Evolutionary conservation across 2,329 filamentous ascomycete species (phyloP).

Genomic region (Ophiostoma tasmaniense): DNA sequence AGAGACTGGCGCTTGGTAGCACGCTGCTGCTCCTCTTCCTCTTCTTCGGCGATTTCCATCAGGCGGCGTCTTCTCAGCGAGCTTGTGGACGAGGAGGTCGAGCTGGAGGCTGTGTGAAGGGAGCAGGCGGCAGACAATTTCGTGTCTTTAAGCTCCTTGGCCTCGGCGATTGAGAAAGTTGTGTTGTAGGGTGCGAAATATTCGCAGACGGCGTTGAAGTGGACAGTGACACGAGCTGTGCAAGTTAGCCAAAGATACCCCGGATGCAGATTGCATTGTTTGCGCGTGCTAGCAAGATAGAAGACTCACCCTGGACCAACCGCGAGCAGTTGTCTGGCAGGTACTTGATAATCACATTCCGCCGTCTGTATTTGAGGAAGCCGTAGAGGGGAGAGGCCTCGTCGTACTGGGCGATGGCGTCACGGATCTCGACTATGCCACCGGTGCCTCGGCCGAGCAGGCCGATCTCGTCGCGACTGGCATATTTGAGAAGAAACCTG

Average conservation of each 20-base stretch:
- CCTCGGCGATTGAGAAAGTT: constrained; percentile 63
- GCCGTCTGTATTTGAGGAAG: constrained; percentile 78
- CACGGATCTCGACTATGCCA: constrained; percentile 76
- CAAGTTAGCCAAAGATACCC: background rate
- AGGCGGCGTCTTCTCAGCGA: constrained; percentile 69
- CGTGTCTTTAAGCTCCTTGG: constrained; percentile 77
- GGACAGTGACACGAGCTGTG: constrained; percentile 70
- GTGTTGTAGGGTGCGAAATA: constrained; percentile 80
- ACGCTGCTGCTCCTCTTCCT: constrained; percentile 57
- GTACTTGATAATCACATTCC: constrained; percentile 88
- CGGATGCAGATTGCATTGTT: background rate
- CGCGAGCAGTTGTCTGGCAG: constrained; percentile 85
- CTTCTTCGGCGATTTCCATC: constrained; percentile 88
- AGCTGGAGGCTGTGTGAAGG: constrained; percentile 77
- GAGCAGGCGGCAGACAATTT: constrained; percentile 83
- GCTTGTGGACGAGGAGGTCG: constrained; percentile 75
- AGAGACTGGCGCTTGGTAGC: constrained; percentile 51
- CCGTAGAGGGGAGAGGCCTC: constrained; percentile 87
- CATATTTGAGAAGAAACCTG: constrained; percentile 93
- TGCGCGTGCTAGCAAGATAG: background rate
- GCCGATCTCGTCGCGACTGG: constrained; percentile 77
- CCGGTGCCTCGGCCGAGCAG: constrained; percentile 68
- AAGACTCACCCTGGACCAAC: constrained; percentile 71
- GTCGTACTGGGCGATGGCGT: constrained; percentile 66
- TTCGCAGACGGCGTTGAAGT: constrained; percentile 59